A percentile compares a stretch with the other conserved stretches of the same genome.
Conservation (phyloP, 768 basidiomycete species). For the button mushroom (Agaricus bisporus) region DNA sequence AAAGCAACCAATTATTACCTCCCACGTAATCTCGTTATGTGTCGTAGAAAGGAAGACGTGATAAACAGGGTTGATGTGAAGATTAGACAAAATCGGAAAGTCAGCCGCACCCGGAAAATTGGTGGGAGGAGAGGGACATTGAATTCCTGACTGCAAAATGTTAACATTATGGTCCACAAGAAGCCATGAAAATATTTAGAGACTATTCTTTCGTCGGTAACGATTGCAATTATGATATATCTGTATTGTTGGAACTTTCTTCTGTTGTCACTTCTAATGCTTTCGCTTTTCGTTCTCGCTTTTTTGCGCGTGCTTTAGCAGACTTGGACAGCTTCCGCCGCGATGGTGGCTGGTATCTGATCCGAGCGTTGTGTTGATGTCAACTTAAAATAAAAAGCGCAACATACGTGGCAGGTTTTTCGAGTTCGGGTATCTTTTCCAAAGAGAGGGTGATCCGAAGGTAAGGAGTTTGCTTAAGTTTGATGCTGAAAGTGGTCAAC, state of each 20-base stretch:
- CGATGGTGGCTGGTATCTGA: constrained; percentile 52
- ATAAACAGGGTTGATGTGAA: constrained; percentile 28
- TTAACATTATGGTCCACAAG: constrained; percentile 23
- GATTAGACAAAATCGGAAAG: constrained; percentile 20
- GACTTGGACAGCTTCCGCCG: constrained; percentile 51
- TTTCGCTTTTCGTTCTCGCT: constrained; percentile 26
- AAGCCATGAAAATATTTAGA: background rate
- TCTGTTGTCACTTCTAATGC: constrained; percentile 7
- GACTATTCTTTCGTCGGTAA: background rate
- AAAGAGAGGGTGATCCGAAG: constrained; percentile 66
- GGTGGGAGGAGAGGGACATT: constrained; percentile 46
- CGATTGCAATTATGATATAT: background rate
- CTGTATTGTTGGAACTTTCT: no score
- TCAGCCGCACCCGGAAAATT: constrained; percentile 39
- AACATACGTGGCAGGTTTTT: constrained; percentile 47
- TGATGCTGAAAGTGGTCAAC: constrained; percentile 31
- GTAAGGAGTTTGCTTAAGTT: constrained; percentile 52
- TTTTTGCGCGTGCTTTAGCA: constrained; percentile 50
- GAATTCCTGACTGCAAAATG: constrained; percentile 32
- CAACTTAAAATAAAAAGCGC: background rate
- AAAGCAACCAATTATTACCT: constrained; percentile 51
- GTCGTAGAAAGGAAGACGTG: constrained; percentile 19
- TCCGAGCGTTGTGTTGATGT: background rate
- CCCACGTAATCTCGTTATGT: constrained; percentile 29
- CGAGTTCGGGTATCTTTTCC: constrained; percentile 31